Evolutionary conservation across 768 basidiomycete species (phyloP).

Genomic region (Lactarius vividus): DNA sequence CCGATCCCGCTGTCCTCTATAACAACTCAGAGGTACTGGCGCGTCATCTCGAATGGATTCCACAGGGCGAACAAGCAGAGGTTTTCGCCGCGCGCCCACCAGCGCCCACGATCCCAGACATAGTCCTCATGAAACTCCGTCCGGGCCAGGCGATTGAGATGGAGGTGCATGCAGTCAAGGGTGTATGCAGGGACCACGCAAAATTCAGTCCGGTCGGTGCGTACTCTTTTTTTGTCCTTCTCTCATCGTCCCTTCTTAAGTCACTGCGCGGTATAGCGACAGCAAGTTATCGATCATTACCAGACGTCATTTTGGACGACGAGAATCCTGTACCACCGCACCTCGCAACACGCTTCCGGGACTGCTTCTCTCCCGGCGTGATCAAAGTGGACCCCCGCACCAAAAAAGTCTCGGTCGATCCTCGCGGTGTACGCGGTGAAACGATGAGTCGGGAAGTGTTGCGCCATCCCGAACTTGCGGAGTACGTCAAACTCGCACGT

Average conservation of each 20-base stretch:
- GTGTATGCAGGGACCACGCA: conserved; percentile 91
- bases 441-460: conserved; percentile 90
- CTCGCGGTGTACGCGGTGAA: conserved; percentile 71
- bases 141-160: conserved; percentile 87
- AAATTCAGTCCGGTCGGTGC: conserved; percentile 94
- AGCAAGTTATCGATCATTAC: conserved; percentile 91
- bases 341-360: conserved; percentile 77
- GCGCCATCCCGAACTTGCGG: conserved; percentile 87
- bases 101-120: conserved; percentile 70
- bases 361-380: conserved; percentile 85
- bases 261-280: conserved; percentile 55
- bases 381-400: conserved; percentile 60
- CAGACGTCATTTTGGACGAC: conserved; percentile 69
- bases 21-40: conserved; percentile 67
- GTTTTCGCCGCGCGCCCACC: conserved; percentile 57
- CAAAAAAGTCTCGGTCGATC: conserved; percentile 59
- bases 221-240: conserved; percentile 28
- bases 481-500: conserved; percentile 75
- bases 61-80: conserved; percentile 75
- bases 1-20: conserved; percentile 46
- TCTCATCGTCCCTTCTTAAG: not conserved
- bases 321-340: conserved; percentile 71
- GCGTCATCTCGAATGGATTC: conserved; percentile 67
- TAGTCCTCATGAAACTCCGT: conserved; percentile 86
- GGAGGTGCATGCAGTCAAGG: conserved; percentile 89